Percentiles rank a stretch among this genome's conserved stretches.
Conservation (phyloP, 1,284 basidiomycete species). For the Ganoderma multipileum region DNA sequence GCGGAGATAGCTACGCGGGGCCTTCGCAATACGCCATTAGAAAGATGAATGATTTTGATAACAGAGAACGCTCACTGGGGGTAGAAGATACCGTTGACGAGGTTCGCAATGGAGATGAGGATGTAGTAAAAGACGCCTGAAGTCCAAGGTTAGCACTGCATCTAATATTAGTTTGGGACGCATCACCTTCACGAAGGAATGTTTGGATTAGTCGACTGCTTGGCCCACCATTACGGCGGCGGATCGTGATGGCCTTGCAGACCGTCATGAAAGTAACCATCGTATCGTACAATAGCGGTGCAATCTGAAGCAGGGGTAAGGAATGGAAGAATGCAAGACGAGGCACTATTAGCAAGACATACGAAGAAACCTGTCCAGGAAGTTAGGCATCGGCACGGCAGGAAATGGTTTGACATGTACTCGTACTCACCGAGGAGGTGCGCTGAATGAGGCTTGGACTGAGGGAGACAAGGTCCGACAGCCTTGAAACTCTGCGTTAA, state of each 20-base stretch:
- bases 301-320: conserved; percentile 55
- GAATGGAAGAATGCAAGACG: neutral
- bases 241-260: conserved; percentile 74
- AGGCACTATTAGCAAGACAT: conserved; percentile 18
- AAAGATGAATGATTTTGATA: conserved; percentile 12
- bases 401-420: too few species aligned
- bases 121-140: conserved; percentile 82
- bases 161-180: conserved; percentile 8
- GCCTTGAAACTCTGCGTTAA: conserved; percentile 39
- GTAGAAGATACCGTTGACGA: conserved; percentile 84
- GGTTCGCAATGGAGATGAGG: conserved; percentile 79
- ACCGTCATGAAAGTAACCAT: conserved; percentile 80
- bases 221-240: conserved; percentile 74
- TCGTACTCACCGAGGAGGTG: conserved; percentile 70
- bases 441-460: conserved; percentile 78
- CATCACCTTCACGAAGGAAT: conserved; percentile 76
- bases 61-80: conserved; percentile 61
- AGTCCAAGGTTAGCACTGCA: neutral
- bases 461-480: conserved; percentile 75
- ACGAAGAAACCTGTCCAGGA: conserved; percentile 69
- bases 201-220: conserved; percentile 82
- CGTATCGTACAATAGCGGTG: conserved; percentile 79
- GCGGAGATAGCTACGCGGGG: conserved; percentile 82
- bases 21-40: conserved; percentile 44
- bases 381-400: neutral